A percentile compares a stretch with the other conserved stretches of the same genome.
phyloP scores from a whole-genome alignment of 139 green algal species.

The Chlorella sp. region DNA sequence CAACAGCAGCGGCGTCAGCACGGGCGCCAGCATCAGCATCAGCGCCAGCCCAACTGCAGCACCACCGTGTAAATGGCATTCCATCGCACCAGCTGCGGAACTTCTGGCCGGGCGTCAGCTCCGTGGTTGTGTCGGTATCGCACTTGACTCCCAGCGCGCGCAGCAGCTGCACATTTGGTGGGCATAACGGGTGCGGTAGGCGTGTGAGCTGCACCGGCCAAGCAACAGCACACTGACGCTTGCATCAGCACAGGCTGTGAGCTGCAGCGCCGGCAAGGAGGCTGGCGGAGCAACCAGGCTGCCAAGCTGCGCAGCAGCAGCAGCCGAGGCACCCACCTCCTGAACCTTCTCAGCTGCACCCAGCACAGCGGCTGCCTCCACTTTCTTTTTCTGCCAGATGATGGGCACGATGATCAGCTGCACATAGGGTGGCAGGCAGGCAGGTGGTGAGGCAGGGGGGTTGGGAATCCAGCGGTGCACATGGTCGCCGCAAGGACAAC shows the following conservation, averaged over 20 bases:
- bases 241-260: no score
- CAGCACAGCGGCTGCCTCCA: slow-evolving; percentile 53
- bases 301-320: not conserved
- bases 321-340: not conserved
- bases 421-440: not conserved
- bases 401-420: slow-evolving; percentile 61
- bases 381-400: slow-evolving; percentile 62
- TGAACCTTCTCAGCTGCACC: slow-evolving; percentile 38
- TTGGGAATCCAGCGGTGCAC: not conserved
- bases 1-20: no score
- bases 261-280: not conserved
- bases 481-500: not conserved
- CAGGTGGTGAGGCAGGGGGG: not conserved
- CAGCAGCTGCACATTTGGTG: slow-evolving; percentile 13
- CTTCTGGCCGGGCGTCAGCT: slow-evolving; percentile 70
- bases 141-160: slow-evolving; percentile 42
- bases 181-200: not conserved
- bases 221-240: no score
- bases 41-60: no score
- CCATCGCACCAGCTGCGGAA: not conserved
- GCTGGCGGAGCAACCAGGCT: not conserved
- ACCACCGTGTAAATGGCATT: not conserved
- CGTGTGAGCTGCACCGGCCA: no score
- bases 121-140: slow-evolving; percentile 58
- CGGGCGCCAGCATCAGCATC: no score